phyloP scores from a whole-genome alignment of 2,329 filamentous ascomycete genomes.

The Trichoderma afroharzianum region DNA sequence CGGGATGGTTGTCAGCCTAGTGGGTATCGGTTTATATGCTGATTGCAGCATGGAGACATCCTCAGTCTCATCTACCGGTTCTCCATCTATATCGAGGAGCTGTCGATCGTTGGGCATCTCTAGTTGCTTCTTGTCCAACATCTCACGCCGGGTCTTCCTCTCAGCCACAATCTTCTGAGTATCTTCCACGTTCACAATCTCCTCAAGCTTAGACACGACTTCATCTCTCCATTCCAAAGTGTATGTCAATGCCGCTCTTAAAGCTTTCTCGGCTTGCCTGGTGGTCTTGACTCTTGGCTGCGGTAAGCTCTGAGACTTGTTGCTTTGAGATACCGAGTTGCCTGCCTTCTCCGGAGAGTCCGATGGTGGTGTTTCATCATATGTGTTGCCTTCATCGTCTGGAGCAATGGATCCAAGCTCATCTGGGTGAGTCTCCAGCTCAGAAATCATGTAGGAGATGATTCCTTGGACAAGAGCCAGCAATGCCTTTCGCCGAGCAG shows the following conservation, averaged over 20 bases:
- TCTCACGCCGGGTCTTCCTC: conserved; percentile 43
- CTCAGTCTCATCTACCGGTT: conserved; percentile 32
- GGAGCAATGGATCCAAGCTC: conserved; percentile 30
- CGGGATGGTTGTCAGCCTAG: conserved; percentile 54
- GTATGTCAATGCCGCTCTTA: conserved; percentile 58
- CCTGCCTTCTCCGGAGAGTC: neutral
- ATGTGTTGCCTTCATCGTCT: conserved; percentile 19
- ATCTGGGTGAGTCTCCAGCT: conserved; percentile 41
- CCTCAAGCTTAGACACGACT: conserved; percentile 66
- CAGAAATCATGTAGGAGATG: conserved; percentile 50
- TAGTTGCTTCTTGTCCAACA: conserved; percentile 36
- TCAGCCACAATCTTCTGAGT: conserved; percentile 45
- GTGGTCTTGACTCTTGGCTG: conserved; percentile 19
- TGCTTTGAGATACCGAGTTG: neutral
- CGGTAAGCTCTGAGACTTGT: neutral
- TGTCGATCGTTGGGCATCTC: conserved; percentile 36
- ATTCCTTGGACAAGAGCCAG: conserved; percentile 50
- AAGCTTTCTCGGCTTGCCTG: conserved; percentile 33
- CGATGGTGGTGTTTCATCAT: neutral
- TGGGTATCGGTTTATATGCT: conserved; percentile 52
- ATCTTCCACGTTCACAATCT: conserved; percentile 56
- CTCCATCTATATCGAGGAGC: conserved; percentile 41
- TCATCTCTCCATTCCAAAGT: conserved; percentile 75
- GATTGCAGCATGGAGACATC: conserved; percentile 45
- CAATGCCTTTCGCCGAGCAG: conserved; percentile 48